Conservation (phyloP, 2,329 filamentous ascomycete species). For the Fusarium multiceps region DNA sequence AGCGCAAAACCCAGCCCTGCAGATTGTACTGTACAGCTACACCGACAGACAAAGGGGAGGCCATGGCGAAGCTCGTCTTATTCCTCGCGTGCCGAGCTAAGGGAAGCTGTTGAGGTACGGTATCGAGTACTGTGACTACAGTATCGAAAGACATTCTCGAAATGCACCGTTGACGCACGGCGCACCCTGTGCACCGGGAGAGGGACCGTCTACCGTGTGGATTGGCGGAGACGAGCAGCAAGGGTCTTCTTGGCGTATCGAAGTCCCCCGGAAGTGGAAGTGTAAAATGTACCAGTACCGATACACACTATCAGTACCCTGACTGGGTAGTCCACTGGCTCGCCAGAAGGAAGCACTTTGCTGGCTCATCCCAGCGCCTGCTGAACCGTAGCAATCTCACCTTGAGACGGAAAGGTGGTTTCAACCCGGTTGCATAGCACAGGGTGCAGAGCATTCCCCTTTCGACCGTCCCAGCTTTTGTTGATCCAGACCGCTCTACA, state of each 20-base stretch:
- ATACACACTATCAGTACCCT: slow-evolving; percentile 1
- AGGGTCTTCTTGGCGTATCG: slow-evolving; percentile 27
- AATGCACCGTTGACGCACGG: slow-evolving; percentile 34
- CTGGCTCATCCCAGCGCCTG: slow-evolving; percentile 27
- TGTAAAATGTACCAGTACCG: slow-evolving; percentile 25
- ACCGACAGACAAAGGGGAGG: slow-evolving; percentile 30
- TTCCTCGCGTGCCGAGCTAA: slow-evolving; percentile 18
- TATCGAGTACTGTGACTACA: not conserved
- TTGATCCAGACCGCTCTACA: slow-evolving; percentile 15
- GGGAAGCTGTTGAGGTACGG: slow-evolving; percentile 18
- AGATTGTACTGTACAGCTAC: slow-evolving; percentile 16
- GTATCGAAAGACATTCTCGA: slow-evolving; percentile 28
- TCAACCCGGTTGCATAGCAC: slow-evolving; percentile 24
- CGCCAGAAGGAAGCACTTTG: slow-evolving; percentile 6
- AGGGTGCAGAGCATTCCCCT: slow-evolving; percentile 18
- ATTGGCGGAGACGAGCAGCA: slow-evolving; percentile 26
- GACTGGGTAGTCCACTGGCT: not conserved
- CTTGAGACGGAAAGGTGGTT: slow-evolving; percentile 17
- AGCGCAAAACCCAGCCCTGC: slow-evolving; percentile 18
- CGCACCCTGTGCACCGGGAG: slow-evolving; percentile 19
- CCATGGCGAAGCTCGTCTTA: slow-evolving; percentile 13
- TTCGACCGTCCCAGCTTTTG: slow-evolving; percentile 5
- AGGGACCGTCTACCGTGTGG: slow-evolving; percentile 21
- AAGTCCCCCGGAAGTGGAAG: slow-evolving; percentile 28
- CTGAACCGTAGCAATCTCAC: slow-evolving; percentile 14